Evolutionary conservation across 306 rosid species (phyloP), one percentile per base, ranked within the genome.

Genomic region (Gleditsia sinensis): DNA sequence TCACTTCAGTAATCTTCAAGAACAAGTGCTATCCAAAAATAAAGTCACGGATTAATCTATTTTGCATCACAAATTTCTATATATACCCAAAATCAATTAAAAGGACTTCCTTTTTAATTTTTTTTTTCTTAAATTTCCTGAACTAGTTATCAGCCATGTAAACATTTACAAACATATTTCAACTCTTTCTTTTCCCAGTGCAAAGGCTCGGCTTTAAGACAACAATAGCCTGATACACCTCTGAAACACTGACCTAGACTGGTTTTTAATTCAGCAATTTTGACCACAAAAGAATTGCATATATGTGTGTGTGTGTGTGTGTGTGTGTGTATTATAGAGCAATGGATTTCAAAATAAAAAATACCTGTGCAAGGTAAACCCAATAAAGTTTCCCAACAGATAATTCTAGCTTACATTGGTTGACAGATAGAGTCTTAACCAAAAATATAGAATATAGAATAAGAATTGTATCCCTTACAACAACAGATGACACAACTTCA

Each of bases 371-470:
- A 69, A 78, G 49, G 49, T 24, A 69, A 61, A 68, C 72, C 58
- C 46, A 25, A 64, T 48, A 75, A 58, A 81, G 67, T 49, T 55
- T 56, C 51, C 34, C 32, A 70, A 81, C 14, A 74, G 24, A 50
- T 51, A 39, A 61, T 55, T 54, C 36, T 62, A 6, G 71, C 49
- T 37, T 5, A 2, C 17, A 11, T 43, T 54, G 72, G 39, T 75
- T 53, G 61, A 61, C 49, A 43, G 45, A 14, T 6, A 43, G 6
- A 43, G 49, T 16, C 19, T 43, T 51, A 62, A 43, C 28, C 55
- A 48, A 30, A 69, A 53, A 48, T 7, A 17, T 45, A 43, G 24
- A 36, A 62, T 51, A 65, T n/a, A 34, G 17, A 75, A 72, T 17
- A 53, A n/a, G n/a, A n/a, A n/a, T n/a, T n/a, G 34, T 20, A 67